Base-by-base conservation (phyloP, 2,329 filamentous ascomycete genomes). In the Endocalyx cinctus region DNA sequence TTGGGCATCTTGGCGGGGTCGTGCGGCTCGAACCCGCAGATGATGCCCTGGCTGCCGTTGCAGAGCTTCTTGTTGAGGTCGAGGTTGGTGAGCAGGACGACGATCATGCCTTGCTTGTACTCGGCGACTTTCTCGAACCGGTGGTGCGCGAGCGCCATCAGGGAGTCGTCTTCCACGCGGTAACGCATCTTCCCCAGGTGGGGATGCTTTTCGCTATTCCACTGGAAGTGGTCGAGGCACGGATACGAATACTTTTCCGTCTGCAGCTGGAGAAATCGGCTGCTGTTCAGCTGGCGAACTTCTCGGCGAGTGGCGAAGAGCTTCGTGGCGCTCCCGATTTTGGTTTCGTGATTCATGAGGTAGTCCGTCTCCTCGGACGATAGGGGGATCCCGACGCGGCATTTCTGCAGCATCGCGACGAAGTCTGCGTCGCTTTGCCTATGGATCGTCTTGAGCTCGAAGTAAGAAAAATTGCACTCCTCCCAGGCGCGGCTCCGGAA, bases 401-500 rank as follows among this genome's bases (percentile, higher is more conserved):
- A 69, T 36, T 70, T 77, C 22, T 78, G 64, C 2, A 82, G 60
- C 28, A 79, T 69, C 3, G 55, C 52, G 37, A 78, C 69, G 46
- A 81, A 81, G 0, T 46, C 46, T 23, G 52, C 36, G 39, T 82
- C 76, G 6, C 47, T 66, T 38, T 82, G 77, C 4, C 78, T 67
- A 46, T 78, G 73, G 4, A 82, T 73, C 5, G 67, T 59, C 2
- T 57, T 67, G 0, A 82, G 59, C 7, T 75, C 62, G 2, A 79
- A 56, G 36, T 74, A 63, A 2, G 50, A 51, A 45, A 82, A 80
- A 2, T 68, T 44, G 41, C 73, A 74, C 27, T 70, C 57, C 10
- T 57, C 38, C 79, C 78, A 83, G 0, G 67, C 67, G 2, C 53
- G 36, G 42, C 72, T 77, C 13, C 63, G 58, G 43, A 82, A 82